Evolutionary conservation across 1,139 yeast species (phyloP).

Genomic region (Blastobotrys elegans): DNA sequence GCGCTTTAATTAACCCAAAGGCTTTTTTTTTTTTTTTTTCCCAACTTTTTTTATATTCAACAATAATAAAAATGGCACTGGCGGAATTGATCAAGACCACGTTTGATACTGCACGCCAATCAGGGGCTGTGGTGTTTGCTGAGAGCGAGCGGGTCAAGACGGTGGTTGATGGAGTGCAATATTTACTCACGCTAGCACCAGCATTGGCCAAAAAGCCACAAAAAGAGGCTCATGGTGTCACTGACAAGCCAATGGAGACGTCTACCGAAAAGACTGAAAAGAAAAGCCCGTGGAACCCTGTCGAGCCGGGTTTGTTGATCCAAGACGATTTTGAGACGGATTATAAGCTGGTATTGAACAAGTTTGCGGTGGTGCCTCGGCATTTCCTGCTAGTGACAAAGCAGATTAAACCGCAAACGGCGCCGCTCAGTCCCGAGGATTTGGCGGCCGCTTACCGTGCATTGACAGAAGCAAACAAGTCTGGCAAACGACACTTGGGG

Average conservation of each 20-base stretch:
- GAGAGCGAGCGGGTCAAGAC: conserved; percentile 26
- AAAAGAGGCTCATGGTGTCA: conserved; percentile 15
- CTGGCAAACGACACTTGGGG: conserved; percentile 50
- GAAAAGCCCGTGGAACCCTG: conserved; percentile 70
- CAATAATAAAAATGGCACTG: not conserved
- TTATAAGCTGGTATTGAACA: conserved; percentile 59
- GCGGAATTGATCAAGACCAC: conserved; percentile 14
- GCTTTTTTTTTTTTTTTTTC: not conserved
- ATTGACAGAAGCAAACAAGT: conserved; percentile 39
- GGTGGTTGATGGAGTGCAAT: conserved; percentile 34
- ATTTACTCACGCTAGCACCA: conserved; percentile 42
- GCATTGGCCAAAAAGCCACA: conserved; percentile 58
- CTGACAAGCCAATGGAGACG: not conserved
- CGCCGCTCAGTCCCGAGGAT: conserved; percentile 67
- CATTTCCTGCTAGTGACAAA: conserved; percentile 78
- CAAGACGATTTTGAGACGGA: conserved; percentile 52
- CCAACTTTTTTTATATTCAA: not conserved
- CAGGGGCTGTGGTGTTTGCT: conserved; percentile 31
- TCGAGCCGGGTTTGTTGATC: conserved; percentile 72
- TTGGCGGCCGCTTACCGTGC: conserved; percentile 54
- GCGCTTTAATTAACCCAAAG: too few relatives aligned
- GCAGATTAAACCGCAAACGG: conserved; percentile 62
- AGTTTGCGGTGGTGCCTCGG: conserved; percentile 74
- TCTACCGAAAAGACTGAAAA: conserved; percentile 20
- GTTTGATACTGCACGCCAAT: conserved; percentile 34